Conservation (phyloP, 1,284 basidiomycete genomes). For the Ceratobasidium sp. region DNA sequence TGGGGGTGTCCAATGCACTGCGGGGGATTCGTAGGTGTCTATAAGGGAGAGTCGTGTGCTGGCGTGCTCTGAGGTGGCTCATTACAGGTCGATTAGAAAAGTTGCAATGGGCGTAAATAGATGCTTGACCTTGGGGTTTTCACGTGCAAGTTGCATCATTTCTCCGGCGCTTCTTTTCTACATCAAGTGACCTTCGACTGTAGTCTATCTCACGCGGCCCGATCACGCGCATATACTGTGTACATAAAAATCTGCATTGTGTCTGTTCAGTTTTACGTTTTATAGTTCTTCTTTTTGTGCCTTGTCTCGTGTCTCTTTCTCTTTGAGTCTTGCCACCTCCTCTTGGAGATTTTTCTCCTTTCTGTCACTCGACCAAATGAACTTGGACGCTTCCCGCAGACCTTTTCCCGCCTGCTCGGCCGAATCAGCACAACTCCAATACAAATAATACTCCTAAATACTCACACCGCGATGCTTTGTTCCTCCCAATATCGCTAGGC, state of each 20-base stretch:
- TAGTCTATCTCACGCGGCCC: conserved; percentile 37
- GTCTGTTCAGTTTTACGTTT: not conserved
- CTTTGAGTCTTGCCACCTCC: not conserved
- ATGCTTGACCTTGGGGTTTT: not conserved
- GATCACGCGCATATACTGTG: conserved; percentile 11
- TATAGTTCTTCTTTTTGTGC: conserved; percentile 3
- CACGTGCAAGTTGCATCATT: conserved; percentile 28
- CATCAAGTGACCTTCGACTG: conserved; percentile 37
- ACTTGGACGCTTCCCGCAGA: conserved; percentile 15
- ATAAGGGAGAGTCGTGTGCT: too few species aligned
- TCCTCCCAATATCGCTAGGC: conserved; percentile 25
- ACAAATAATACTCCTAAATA: not conserved
- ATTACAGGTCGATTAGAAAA: not conserved
- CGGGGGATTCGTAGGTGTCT: conserved; percentile 1
- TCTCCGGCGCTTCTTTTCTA: conserved; percentile 22
- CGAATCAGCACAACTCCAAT: not conserved
- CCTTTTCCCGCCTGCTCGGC: conserved; percentile 6
- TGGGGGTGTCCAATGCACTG: not conserved
- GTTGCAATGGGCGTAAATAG: not conserved
- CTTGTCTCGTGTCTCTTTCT: not conserved
- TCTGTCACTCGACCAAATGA: not conserved
- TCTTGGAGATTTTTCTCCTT: not conserved
- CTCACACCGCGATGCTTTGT: conserved; percentile 24
- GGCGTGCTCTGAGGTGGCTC: not conserved
- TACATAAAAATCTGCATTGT: not conserved